Evolutionary conservation across 116 monocot species (phyloP), one percentile per base, ranked within the genome.

Genomic region (Phalaenopsis hybrid): DNA sequence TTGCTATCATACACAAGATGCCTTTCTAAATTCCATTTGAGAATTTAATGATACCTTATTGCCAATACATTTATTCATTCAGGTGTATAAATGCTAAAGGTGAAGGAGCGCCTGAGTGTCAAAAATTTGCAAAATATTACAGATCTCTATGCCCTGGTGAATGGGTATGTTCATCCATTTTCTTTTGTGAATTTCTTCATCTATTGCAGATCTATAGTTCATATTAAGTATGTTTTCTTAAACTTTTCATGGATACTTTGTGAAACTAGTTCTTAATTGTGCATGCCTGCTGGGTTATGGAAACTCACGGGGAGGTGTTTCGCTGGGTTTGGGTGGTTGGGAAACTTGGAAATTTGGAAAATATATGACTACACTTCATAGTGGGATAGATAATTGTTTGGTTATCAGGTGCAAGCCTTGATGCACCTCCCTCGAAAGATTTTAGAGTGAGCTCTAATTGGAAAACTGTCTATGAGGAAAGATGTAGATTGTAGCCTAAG

Each of bases 41-140:
- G 20, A 5, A 68, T 80, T 13, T 12, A 46, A 45, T 46, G 46
- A 21, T 82, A 34, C 10, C 13, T 61, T 13, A 21, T 44, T 21
- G 13, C 13, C 8, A 2, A 18, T 81, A 15, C 16, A 21, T 49
- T 41, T 21, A 58, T 86, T 80, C 16, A 3, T 76, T 57, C 61
- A 96, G 89, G 80, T 96, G 96, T 59, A 80, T 88, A 83, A 84
- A 87, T 21, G 92, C 87, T 43, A 92, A 92, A 82, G 90, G 94
- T 51, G 94, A 96, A 57, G 89, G 76, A n/a, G 89, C 90, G 33
- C 57, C 86, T 8, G 94, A 92, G 65, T 94, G 96, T 57, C 79
- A 92, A 2, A 94, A 96, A 75, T 96, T 89, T 84, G 92, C 88
- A 13, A 91, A 87, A 68, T 96, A 93, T 83, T 96, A 96, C 79